Evolutionary conservation across 345 rosid genomes (phyloP), one percentile per base, ranked within the genome.

Genomic region (Pistacia atlantica): DNA sequence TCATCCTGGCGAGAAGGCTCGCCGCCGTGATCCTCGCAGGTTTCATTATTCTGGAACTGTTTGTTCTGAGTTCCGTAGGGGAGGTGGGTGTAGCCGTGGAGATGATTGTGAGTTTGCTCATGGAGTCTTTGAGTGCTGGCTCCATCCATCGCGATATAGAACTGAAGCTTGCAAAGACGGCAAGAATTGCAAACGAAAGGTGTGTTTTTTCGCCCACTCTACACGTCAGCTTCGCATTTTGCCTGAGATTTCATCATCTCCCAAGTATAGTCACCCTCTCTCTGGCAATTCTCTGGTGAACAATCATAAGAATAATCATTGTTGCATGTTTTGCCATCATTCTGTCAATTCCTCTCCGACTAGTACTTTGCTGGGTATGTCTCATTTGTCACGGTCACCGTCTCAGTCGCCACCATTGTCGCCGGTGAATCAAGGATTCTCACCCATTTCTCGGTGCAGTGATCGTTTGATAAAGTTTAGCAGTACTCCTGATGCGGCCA

Each of bases 1-100:
- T 12, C 99, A 95, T 49, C 92, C 96, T 0, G 91, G 96, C 0
- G 99, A 95, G 79, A 95, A 95, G 75, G 98, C 99, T 51, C 90
- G 90, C 74, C 90, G 99, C 8, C 87, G 99, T 28, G 98, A 95
- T 75, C 99, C 96, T 9, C 75, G 87, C 62, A 80, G 83, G 72
- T 91, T 66, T 63, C 85, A 80, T 18, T 95, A 95, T 73, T 87
- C 91, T 1, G 95, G 98, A 11, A 75, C 86, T 10, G 88, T 89
- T 2, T 95, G 99, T 33, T 81, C 98, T 0, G 92, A 93, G 85
- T 93, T 83, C 71, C 89, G 91, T 4, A 85, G 90, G 2, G 91
- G 88, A 1, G 86, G 92, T 0, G 80, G 82, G 2, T 91, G 97
- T 25, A 83, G 87, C 84, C 90, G 87, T 8, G 97, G 94, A 0